Evolutionary conservation across 805 yeast genomes (phyloP).

Genomic region (Yarrowia bubula): DNA sequence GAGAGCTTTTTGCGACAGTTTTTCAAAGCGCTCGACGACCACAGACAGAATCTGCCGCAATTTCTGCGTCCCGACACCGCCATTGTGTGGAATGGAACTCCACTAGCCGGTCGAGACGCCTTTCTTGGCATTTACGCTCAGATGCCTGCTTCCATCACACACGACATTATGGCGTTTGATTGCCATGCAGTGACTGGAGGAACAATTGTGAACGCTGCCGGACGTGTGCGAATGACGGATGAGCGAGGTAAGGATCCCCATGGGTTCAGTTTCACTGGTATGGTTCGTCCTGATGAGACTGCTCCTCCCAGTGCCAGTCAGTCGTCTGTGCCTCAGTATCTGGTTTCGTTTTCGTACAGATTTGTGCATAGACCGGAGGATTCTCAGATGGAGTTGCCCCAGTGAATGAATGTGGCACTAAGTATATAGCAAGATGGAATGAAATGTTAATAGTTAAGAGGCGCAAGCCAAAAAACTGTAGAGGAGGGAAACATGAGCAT

Average conservation of each 20-base stretch:
- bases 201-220: slow-evolving; percentile 38
- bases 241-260: slow-evolving; percentile 36
- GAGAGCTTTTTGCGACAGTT: slow-evolving; percentile 36
- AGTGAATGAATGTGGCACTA: neutral
- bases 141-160: slow-evolving; percentile 40
- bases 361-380: slow-evolving; percentile 40
- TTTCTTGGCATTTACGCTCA: slow-evolving; percentile 38
- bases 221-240: slow-evolving; percentile 40
- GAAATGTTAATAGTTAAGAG: too few relatives aligned
- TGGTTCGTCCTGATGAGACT: neutral
- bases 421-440: too few relatives aligned
- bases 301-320: neutral
- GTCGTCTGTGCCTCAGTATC: slow-evolving; percentile 5
- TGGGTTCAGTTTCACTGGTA: slow-evolving; percentile 38
- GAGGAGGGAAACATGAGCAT: too few relatives aligned
- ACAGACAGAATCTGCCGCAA: slow-evolving; percentile 34
- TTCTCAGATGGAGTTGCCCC: slow-evolving; percentile 31
- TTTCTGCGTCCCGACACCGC: slow-evolving; percentile 38
- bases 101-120: slow-evolving; percentile 42
- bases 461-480: too few relatives aligned
- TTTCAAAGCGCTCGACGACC: slow-evolving; percentile 39
- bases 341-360: slow-evolving; percentile 39
- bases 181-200: slow-evolving; percentile 42
- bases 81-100: slow-evolving; percentile 46
- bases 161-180: slow-evolving; percentile 40